Evolutionary conservation across 2,329 filamentous ascomycete species (phyloP), one percentile per base, ranked within the genome.

Genomic region (Plenodomus tracheiphilus): DNA sequence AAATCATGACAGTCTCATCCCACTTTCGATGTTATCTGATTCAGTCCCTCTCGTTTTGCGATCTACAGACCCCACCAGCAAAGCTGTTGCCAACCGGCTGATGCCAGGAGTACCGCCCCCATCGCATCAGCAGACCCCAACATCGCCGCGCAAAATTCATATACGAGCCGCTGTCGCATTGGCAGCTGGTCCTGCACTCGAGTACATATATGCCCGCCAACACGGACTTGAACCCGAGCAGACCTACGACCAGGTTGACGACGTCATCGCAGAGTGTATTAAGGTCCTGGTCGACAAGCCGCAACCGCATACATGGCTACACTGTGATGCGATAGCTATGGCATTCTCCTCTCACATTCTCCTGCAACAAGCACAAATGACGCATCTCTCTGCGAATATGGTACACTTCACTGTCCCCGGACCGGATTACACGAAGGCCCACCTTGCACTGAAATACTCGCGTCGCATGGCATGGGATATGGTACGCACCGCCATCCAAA

Each of bases 381-480:
- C 41, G 10, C 28, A 47, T 10, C 41, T 51, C 18, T 22, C 22
- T 5, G 32, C 34, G 6, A 28, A 37, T 15, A 11, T 39, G 16
- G 20, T 38, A 9, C 16, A 38, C 7, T 37, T 43, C 13, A 35
- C 32, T 13, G 15, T 41, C 10, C 43, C 19, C n/a, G 34, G 41
- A 9, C 32, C 45, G 8, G 44, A 41, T 2, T 39, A 45, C 16
- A 18, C 20, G 1, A 59, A 53, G 20, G 48, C 50, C 3, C 40
- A 49, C 16, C 36, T 56, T 17, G 48, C 56, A 10, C 48, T 54
- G 3, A 46, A 52, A 4, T 46, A 43, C 18, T 56, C 56, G 15
- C 43, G 53, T 9, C 46, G 46, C 32, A 58, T 59, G 56, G 53
- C 56, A 1, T 54, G 56, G 50, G 53, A 56, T 15, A 56, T 54